Evolutionary conservation across 306 rosid genomes (phyloP), one percentile per base, ranked within the genome.

Genomic region (Vigna hirtella): DNA sequence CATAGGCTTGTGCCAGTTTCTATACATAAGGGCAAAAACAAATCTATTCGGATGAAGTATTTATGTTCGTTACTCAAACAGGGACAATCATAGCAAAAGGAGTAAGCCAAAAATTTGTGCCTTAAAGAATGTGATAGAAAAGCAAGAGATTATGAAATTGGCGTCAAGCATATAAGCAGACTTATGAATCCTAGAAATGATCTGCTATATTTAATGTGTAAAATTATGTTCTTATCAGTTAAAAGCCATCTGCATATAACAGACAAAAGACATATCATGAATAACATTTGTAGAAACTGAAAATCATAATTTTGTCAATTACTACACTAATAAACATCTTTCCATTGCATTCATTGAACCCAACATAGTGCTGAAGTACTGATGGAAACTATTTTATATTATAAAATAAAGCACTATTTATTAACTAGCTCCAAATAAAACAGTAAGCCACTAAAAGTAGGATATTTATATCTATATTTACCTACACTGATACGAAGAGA

Each of bases 111-210:
- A 26, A 22, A 57, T 57, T 22, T 56, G 30, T n/a, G 30, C 32
- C 4, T 28, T 30, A 30, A 30, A 30, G 34, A 30, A 30, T 30
- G 2, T 5, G 34, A 72, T 2, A 36, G n/a, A 26, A 22, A 70
- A 32, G 32, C 62, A 18, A 13, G 28, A 26, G 28, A 26, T 26
- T 26, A 26, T 26, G 28, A 49, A 50, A 50, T 70, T 38, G 20
- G 38, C 18, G 52, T 17, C 50, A 61, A 32, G 24, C 24, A 75
- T 63, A 17, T 45, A 47, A 48, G 30, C 40, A 76, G 42, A 64
- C 30, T 34, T 1, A 49, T 34, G 52, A 76, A 64, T 57, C 40
- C 51, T 64, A 49, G 8, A 30, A 66, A 61, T 43, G 10, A 55
- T 16, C 16, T 34, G 28, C 53, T 49, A 32, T 7, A 18, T 42